Base-by-base conservation (phyloP, 768 basidiomycete species). In the Holtermanniella nyarrowii region DNA sequence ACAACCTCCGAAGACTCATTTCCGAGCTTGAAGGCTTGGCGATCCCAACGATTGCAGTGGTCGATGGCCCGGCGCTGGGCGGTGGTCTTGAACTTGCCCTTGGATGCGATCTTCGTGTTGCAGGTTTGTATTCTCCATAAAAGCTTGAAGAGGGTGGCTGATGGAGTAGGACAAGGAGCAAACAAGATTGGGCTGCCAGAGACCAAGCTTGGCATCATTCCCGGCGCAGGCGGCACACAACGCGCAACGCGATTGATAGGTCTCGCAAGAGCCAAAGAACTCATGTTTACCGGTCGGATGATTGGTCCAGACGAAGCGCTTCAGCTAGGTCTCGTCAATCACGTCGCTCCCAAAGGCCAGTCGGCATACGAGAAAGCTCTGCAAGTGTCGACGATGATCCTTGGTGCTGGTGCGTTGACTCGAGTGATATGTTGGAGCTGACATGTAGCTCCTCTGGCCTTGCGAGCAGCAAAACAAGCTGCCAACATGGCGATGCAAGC, bases 161-260 rank as follows among this genome's bases (percentile, higher is more conserved):
- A n/a, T n/a, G n/a, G n/a, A n/a, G n/a, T 52, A 68, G 67, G 67
- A 11, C 22, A 47, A 1, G 48, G 48, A 3, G 88, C 87, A 40
- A 82, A 82, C 48, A 89, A 88, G 72, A 84, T 96, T 45, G 88
- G 89, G 5, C 74, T 96, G 5, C 88, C 90, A 7, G 93, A 99
- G 71, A 87, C 95, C 68, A 90, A 86, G 69, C 77, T 96, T 25
- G 93, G 90, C 46, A 83, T 88, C 54, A 93, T 96, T 63, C 90
- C 91, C 16, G 91, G 91, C 2, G 89, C 85, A 11, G 93, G 91
- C 21, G 91, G 91, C 4, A 88, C 89, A 0, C 91, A 96, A 66
- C 83, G 91, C 31, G 80, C 95, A 49, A 80, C 86, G 11, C 82
- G 77, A 56, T 77, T 84, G 7, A 78, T 96, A 53, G 93, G 93